These are phyloP conservation scores for Athelia psychrophila DNA, from an alignment of 1,284 basidiomycete species.

Conservation along the genomic window DNA sequence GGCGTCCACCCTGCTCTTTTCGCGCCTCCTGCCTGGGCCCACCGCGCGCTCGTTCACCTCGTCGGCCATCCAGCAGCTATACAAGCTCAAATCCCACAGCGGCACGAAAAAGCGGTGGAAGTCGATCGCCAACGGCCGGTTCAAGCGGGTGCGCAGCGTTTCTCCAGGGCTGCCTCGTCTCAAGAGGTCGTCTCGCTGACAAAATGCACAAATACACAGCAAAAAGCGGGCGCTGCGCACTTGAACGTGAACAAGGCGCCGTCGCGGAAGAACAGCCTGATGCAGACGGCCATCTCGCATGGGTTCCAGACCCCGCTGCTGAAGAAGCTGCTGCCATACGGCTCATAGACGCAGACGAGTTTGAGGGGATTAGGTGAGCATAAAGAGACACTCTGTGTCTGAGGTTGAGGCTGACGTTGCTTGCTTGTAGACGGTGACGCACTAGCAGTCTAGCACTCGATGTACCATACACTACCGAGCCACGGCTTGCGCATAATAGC, in stretches of 20 bases:
- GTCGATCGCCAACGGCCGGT: constrained; percentile 63
- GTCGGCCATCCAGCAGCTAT: constrained; percentile 41
- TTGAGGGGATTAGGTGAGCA: too few relatives aligned
- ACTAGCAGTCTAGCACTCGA: too few relatives aligned
- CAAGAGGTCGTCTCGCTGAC: constrained; percentile 2
- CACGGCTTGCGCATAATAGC: too few relatives aligned
- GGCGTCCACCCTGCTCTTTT: background rate
- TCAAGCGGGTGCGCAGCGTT: constrained; percentile 65
- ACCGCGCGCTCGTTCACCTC: constrained; percentile 38
- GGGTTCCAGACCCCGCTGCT: constrained; percentile 59
- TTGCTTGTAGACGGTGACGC: too few relatives aligned
- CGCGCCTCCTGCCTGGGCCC: constrained; percentile 7
- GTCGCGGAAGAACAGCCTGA: constrained; percentile 61
- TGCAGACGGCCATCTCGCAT: constrained; percentile 63
- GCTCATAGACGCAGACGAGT: constrained; percentile 22
- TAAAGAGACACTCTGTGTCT: too few relatives aligned
- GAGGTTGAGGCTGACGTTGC: too few relatives aligned
- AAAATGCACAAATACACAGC: constrained; percentile 44
- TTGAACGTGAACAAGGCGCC: constrained; percentile 68
- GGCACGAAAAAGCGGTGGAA: constrained; percentile 83
- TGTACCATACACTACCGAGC: too few relatives aligned
- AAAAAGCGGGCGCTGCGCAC: constrained; percentile 66
- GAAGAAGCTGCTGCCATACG: constrained; percentile 69
- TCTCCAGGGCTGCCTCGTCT: background rate
- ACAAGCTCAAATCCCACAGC: constrained; percentile 75